Base-by-base conservation (phyloP, 1,139 yeast genomes). In the Scheffersomyces titani region DNA sequence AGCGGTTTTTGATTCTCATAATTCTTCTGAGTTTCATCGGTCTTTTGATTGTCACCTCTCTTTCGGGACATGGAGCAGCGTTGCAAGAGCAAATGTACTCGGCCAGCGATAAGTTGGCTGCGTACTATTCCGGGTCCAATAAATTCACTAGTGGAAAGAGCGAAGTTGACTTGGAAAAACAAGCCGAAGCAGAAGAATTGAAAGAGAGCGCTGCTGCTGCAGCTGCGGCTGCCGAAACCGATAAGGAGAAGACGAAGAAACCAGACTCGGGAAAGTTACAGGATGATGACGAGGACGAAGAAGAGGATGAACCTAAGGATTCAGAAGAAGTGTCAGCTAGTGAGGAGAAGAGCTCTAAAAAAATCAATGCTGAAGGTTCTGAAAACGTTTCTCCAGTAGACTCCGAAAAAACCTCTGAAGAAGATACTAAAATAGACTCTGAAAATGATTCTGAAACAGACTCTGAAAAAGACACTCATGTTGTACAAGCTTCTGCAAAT, bases 11-110 rank as follows among this genome's bases (percentile, higher is more conserved):
- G 30, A 59, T 66, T 4, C 45, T 70, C 24, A 48, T 63, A 6
- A 67, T 75, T 5, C 55, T 70, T 13, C 55, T 70, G 3, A 61
- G 64, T n/a, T 67, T 76, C 52, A 54, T 68, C 2, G 22, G 66
- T 18, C 52, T 76, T 36, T 63, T 76, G 47, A 49, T 70, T 5
- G 59, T 72, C 5, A 63, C 71, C 5, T 55, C 55, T n/a, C 46
- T 52, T 19, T 55, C 61, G 4, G 62, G 60, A 11, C 76, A 71
- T 56, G 48, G 55, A 16, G 44, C 19, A 13, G 30, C 62, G 52
- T 62, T 59, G 58, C 54, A 63, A 55, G 55, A 51, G 18, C 55
- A 61, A 44, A 19, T 57, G 56, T 51, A 55, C 30, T 65, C 62
- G 48, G 65, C 70, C 13, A 58, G 60, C 47, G 68, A 67, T 21